Conservation (phyloP, 2,329 filamentous ascomycete genomes). For the Cercospora zeae-maydis region DNA sequence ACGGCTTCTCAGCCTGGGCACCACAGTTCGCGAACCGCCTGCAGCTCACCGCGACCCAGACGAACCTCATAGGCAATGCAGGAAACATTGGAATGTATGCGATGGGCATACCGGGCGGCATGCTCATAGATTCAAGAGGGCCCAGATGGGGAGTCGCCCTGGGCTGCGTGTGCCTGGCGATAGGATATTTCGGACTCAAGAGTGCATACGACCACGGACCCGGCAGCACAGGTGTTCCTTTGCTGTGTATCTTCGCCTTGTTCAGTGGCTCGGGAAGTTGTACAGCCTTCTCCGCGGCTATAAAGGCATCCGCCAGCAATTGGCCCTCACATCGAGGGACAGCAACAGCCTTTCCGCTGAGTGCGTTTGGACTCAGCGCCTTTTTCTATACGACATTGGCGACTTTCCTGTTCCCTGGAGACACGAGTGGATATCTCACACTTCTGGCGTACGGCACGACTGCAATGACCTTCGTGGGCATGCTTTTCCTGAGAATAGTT, state of each 20-base stretch:
- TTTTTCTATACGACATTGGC: constrained; percentile 91
- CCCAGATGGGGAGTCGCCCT: constrained; percentile 73
- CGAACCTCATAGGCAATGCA: constrained; percentile 76
- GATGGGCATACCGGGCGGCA: constrained; percentile 80
- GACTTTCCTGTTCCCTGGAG: constrained; percentile 72
- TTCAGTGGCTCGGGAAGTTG: constrained; percentile 86
- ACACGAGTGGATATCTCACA: constrained; percentile 76
- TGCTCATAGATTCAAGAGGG: constrained; percentile 79
- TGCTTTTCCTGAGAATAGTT: constrained; percentile 80
- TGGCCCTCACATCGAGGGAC: constrained; percentile 89
- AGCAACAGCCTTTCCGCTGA: constrained; percentile 87
- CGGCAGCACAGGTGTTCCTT: constrained; percentile 52
- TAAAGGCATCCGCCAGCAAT: constrained; percentile 83
- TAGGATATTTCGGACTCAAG: constrained; percentile 84
- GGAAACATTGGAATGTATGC: constrained; percentile 94
- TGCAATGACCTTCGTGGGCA: constrained; percentile 67
- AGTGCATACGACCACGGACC: constrained; percentile 68
- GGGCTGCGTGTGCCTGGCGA: constrained; percentile 67
- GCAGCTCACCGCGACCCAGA: constrained; percentile 84
- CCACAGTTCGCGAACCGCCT: constrained; percentile 89
- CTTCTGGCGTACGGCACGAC: constrained; percentile 78
- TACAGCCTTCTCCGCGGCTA: constrained; percentile 79
- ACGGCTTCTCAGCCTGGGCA: constrained; percentile 97
- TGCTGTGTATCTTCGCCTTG: constrained; percentile 78
- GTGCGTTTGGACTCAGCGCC: constrained; percentile 89